Conservation (phyloP, 805 yeast species). For the Metschnikowia orientalis region DNA sequence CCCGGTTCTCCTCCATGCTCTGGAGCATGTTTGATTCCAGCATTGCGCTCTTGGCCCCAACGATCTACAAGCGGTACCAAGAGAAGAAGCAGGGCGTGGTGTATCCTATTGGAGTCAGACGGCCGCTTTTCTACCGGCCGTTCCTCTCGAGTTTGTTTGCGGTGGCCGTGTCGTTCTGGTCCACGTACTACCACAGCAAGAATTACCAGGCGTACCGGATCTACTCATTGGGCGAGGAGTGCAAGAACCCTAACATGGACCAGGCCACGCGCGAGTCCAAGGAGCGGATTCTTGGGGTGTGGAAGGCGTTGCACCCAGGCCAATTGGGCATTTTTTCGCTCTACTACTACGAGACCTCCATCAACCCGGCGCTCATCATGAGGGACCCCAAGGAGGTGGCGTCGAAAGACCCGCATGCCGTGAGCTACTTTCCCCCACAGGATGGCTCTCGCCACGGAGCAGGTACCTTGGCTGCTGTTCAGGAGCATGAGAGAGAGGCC, state of each 20-base stretch:
- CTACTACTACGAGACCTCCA: slow-evolving; percentile 49
- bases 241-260: slow-evolving; percentile 23
- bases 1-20: slow-evolving; percentile 31
- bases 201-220: slow-evolving; percentile 21
- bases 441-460: slow-evolving; percentile 1
- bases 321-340: slow-evolving; percentile 38
- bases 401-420: slow-evolving; percentile 25
- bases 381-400: slow-evolving; percentile 50
- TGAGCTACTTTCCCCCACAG: slow-evolving; percentile 23
- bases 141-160: slow-evolving; percentile 32
- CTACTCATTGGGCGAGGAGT: slow-evolving; percentile 28
- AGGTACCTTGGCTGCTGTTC: slow-evolving; percentile 9
- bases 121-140: slow-evolving; percentile 27
- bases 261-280: slow-evolving; percentile 12
- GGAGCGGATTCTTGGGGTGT: slow-evolving; percentile 23
- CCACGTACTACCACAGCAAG: slow-evolving; percentile 11
- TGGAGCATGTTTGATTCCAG: slow-evolving; percentile 41
- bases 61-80: slow-evolving; percentile 20
- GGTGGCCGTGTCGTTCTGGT: slow-evolving; percentile 24
- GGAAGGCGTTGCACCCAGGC: slow-evolving; percentile 34
- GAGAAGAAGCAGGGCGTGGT: slow-evolving; percentile 8
- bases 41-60: slow-evolving; percentile 40
- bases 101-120: not conserved
- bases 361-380: slow-evolving; percentile 48
- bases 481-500: slow-evolving; percentile 11